Conservation (phyloP, 768 basidiomycete species). For the Kwoniella dejecticola region DNA sequence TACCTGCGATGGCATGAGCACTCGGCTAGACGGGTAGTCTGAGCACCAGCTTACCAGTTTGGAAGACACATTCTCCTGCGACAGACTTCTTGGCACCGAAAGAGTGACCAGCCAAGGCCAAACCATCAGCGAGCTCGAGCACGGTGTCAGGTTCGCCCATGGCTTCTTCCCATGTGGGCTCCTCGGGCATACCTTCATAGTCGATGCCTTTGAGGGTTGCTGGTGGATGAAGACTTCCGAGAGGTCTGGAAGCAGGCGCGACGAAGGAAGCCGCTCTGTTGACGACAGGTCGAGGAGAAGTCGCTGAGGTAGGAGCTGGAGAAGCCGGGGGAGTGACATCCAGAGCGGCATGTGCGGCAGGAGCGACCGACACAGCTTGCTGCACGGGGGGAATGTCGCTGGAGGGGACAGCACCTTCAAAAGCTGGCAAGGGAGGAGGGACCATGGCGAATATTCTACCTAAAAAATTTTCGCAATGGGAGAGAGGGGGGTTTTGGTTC, state of each 20-base stretch:
- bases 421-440: conserved; percentile 24
- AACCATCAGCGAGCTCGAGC: conserved; percentile 86
- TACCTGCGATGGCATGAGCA: conserved; percentile 63
- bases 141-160: conserved; percentile 60
- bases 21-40: neutral
- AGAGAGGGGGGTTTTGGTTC: conserved; percentile 19
- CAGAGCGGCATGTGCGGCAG: conserved; percentile 36
- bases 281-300: conserved; percentile 20
- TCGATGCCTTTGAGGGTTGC: conserved; percentile 53
- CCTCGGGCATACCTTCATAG: conserved; percentile 29
- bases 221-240: conserved; percentile 50
- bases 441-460: conserved; percentile 14
- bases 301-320: conserved; percentile 18
- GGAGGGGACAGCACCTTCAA: conserved; percentile 43
- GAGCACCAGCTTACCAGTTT: conserved; percentile 72
- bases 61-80: conserved; percentile 98
- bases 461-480: conserved; percentile 1
- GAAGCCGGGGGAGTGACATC: conserved; percentile 36
- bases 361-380: conserved; percentile 33
- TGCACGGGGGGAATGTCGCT: conserved; percentile 31
- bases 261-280: conserved; percentile 26
- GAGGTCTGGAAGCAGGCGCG: conserved; percentile 27
- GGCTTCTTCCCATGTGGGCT: conserved; percentile 44
- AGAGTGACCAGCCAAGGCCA: conserved; percentile 81
- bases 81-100: conserved; percentile 94